Percentiles rank a stretch among this genome's conserved stretches.
phyloP scores from a whole-genome alignment of 2,329 filamentous ascomycete genomes.

The Juglanconis sp. region DNA sequence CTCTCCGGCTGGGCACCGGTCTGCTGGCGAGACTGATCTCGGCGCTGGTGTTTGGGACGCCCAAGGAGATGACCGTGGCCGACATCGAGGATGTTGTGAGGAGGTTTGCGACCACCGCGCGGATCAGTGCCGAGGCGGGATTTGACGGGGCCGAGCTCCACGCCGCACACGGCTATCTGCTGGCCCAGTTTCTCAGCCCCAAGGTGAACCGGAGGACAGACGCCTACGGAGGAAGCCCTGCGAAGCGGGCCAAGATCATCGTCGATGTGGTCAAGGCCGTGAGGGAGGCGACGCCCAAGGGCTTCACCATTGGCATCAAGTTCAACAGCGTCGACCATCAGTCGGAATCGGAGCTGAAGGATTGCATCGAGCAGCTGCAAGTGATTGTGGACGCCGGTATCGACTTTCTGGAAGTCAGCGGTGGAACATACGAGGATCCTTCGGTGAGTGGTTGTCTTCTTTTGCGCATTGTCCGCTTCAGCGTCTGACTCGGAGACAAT shows the following conservation, averaged over 20 bases:
- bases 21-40: conserved; percentile 31
- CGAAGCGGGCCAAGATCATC: conserved; percentile 47
- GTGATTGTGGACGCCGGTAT: conserved; percentile 46
- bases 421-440: conserved; percentile 57
- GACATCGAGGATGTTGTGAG: conserved; percentile 53
- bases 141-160: conserved; percentile 45
- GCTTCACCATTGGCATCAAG: conserved; percentile 52
- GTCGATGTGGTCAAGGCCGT: conserved; percentile 47
- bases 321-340: conserved; percentile 58
- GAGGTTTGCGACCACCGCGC: conserved; percentile 52
- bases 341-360: conserved; percentile 40
- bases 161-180: conserved; percentile 54
- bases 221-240: conserved; percentile 50
- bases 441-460: conserved; percentile 29
- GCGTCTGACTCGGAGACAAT: too few species aligned
- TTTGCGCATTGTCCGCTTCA: too few species aligned
- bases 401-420: conserved; percentile 68
- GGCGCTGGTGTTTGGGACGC: conserved; percentile 46
- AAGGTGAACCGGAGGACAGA: conserved; percentile 52
- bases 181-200: conserved; percentile 52
- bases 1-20: conserved; percentile 38
- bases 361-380: conserved; percentile 57
- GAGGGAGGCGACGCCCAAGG: conserved; percentile 31
- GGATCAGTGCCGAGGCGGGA: conserved; percentile 43
- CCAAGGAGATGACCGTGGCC: conserved; percentile 50